These are phyloP conservation scores for Cyberlindnera galapagoensis DNA, from an alignment of 805 yeast genomes.

Conservation along the genomic window DNA sequence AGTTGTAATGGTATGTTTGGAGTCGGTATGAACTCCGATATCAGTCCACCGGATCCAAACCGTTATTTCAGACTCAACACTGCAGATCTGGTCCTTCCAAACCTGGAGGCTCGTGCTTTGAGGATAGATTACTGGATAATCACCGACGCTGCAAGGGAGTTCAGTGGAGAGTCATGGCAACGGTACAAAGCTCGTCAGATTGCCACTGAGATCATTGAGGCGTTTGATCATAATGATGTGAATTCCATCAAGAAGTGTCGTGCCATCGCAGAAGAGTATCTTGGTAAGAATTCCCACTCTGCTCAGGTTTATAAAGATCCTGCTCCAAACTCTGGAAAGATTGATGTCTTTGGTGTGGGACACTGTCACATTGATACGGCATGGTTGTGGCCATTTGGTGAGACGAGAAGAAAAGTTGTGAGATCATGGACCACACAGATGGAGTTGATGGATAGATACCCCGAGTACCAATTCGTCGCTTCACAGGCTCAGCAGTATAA, in stretches of 20 bases:
- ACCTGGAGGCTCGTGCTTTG: constrained; percentile 71
- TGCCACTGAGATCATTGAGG: constrained; percentile 78
- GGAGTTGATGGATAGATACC: constrained; percentile 75
- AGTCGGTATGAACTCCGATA: constrained; percentile 51
- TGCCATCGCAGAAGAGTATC: constrained; percentile 49
- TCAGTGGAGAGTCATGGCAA: constrained; percentile 70
- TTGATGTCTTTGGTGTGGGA: constrained; percentile 80
- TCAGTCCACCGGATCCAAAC: constrained; percentile 66
- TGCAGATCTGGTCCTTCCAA: constrained; percentile 80
- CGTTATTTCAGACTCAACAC: constrained; percentile 57
- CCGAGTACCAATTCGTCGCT: constrained; percentile 91
- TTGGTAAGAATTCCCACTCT: constrained; percentile 63
- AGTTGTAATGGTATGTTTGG: constrained; percentile 96
- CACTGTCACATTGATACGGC: constrained; percentile 98
- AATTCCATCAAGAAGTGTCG: constrained; percentile 57
- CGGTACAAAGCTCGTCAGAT: constrained; percentile 75
- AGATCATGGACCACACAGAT: constrained; percentile 95
- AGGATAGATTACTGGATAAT: constrained; percentile 81
- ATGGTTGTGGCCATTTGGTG: constrained; percentile 99
- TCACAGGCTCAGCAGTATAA: constrained; percentile 95
- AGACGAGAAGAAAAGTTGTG: constrained; percentile 86
- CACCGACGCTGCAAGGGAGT: constrained; percentile 87
- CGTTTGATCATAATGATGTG: constrained; percentile 68
- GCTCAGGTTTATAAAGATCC: constrained; percentile 51
- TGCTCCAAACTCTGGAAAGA: constrained; percentile 25